phyloP scores from a whole-genome alignment of 2,329 filamentous ascomycete species.

The Pyricularia sp. region DNA sequence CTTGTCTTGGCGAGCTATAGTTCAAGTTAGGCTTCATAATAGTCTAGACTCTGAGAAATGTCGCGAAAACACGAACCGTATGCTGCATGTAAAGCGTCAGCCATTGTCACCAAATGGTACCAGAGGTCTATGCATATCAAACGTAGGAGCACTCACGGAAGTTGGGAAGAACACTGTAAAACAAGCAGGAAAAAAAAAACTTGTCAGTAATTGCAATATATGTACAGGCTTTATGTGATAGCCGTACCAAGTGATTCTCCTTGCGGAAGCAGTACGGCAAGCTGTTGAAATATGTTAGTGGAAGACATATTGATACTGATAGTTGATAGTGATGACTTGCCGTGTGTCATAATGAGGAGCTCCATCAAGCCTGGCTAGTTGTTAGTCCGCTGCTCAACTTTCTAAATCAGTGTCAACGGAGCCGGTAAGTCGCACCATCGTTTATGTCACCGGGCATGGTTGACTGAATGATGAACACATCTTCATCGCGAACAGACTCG shows the following conservation, averaged over 20 bases:
- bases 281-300: not conserved
- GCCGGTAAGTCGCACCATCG: slow-evolving; percentile 42
- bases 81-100: not conserved
- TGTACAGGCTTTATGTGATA: not conserved
- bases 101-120: not conserved
- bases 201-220: not conserved
- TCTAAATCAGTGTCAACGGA: not conserved
- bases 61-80: not conserved
- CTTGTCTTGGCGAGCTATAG: slow-evolving; percentile 93
- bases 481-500: slow-evolving; percentile 90
- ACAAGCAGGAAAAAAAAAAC: not conserved
- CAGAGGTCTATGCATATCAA: not conserved
- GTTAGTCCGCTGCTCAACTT: not conserved
- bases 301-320: not conserved
- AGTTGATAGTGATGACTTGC: slow-evolving; percentile 3
- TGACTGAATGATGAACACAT: slow-evolving; percentile 95
- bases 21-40: slow-evolving; percentile 60
- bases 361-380: slow-evolving; percentile 57
- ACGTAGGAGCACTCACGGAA: slow-evolving; percentile 1
- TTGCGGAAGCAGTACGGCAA: slow-evolving; percentile 13
- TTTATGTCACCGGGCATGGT: slow-evolving; percentile 94
- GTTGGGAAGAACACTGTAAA: slow-evolving; percentile 3
- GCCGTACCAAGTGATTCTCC: slow-evolving; percentile 10
- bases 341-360: slow-evolving; percentile 94
- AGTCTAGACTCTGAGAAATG: not conserved